Conservation (phyloP, 305 asterid genomes). For the Solanum chacoense region DNA sequence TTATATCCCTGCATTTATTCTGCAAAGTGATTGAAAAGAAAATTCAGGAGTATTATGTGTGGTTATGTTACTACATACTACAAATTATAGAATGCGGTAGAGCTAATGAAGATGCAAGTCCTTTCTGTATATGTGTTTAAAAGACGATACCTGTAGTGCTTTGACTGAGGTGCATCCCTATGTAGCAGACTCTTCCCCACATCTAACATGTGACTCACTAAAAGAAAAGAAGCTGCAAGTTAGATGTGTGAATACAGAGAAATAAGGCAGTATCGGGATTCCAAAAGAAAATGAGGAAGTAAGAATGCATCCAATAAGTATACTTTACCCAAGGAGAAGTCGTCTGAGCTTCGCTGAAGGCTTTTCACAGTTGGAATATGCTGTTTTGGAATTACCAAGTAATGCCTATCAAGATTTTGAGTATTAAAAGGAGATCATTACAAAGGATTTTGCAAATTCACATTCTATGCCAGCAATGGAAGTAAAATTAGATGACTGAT, state of each 20-base stretch:
- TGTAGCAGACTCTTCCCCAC: constrained; percentile 51
- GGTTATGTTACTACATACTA: background rate
- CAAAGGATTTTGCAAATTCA: background rate
- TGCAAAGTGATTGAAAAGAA: background rate
- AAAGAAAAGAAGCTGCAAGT: background rate
- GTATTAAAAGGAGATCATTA: background rate
- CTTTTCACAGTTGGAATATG: constrained; percentile 67
- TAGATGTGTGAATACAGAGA: background rate
- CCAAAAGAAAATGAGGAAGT: background rate
- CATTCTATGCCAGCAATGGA: background rate
- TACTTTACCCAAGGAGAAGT: constrained; percentile 45
- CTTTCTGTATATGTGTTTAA: background rate
- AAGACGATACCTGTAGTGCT: constrained; percentile 43
- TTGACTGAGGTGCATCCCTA: constrained; percentile 60
- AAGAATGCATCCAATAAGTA: background rate
- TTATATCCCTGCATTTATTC: background rate
- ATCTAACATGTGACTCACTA: constrained; percentile 66
- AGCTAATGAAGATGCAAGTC: background rate
- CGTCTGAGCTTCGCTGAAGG: constrained; percentile 40
- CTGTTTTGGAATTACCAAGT: constrained; percentile 67
- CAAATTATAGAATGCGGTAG: background rate
- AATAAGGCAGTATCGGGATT: background rate
- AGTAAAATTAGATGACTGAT: background rate
- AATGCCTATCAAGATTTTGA: constrained; percentile 40
- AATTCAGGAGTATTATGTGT: background rate